Conservation (phyloP, 768 basidiomycete species). For the Collybia nuda region DNA sequence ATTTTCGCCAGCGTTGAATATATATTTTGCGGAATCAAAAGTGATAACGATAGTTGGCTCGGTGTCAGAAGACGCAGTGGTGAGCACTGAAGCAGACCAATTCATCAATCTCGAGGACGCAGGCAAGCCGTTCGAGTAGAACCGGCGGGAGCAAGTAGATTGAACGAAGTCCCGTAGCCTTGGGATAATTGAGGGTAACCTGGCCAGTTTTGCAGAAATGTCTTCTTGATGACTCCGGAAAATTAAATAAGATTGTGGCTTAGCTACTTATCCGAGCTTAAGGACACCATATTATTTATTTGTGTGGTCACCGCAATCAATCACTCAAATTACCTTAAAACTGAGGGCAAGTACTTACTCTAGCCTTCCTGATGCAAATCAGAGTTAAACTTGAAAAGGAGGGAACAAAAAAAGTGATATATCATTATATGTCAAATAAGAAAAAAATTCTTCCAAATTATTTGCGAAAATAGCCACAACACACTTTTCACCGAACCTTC, state of each 20-base stretch:
- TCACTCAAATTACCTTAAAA: too few relatives aligned
- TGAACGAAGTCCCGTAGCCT: slow-evolving; percentile 7
- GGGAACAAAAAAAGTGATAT: too few relatives aligned
- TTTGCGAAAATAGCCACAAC: too few relatives aligned
- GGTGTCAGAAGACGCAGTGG: slow-evolving; percentile 69
- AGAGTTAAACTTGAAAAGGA: too few relatives aligned
- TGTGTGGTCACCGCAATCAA: too few relatives aligned
- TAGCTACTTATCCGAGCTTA: not conserved
- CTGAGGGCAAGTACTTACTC: too few relatives aligned
- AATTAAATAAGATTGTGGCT: slow-evolving; percentile 6
- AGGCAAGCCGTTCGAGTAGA: slow-evolving; percentile 3
- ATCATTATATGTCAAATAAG: too few relatives aligned
- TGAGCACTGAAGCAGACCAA: slow-evolving; percentile 66
- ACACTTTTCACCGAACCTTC: too few relatives aligned
- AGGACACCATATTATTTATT: too few relatives aligned
- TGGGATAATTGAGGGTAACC: slow-evolving; percentile 2
- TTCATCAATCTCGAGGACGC: slow-evolving; percentile 35
- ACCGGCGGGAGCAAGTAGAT: slow-evolving; percentile 7
- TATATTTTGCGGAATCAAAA: slow-evolving; percentile 79
- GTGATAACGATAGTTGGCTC: slow-evolving; percentile 74
- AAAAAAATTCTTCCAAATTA: too few relatives aligned
- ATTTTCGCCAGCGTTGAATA: slow-evolving; percentile 88
- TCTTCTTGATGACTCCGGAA: slow-evolving; percentile 2
- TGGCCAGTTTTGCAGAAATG: slow-evolving; percentile 8
- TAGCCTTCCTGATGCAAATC: too few relatives aligned